These are phyloP conservation scores for Pleomassaria siparia DNA, from an alignment of 2,329 filamentous ascomycete genomes.

Conservation along the genomic window DNA sequence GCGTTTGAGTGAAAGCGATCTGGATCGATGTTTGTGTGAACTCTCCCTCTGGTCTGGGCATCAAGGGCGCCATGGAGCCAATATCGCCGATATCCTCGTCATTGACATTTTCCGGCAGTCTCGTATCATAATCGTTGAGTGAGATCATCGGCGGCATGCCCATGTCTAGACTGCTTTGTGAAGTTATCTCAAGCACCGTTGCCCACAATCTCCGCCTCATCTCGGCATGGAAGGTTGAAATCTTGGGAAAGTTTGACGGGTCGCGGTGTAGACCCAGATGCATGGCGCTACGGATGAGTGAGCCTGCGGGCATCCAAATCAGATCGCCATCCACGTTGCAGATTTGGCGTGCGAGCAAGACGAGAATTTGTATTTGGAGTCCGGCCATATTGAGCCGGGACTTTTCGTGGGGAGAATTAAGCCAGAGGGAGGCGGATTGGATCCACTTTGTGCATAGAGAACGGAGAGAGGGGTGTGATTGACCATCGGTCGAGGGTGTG, in stretches of 20 bases:
- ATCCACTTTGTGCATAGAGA: conserved; percentile 51
- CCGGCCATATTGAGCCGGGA: conserved; percentile 52
- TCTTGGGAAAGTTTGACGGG: conserved; percentile 37
- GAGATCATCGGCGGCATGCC: conserved; percentile 43
- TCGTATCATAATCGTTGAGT: conserved; percentile 40
- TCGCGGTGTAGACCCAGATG: conserved; percentile 47
- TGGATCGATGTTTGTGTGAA: conserved; percentile 43
- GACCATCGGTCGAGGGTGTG: conserved; percentile 31
- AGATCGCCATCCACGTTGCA: conserved; percentile 39
- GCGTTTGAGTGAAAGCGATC: conserved; percentile 36
- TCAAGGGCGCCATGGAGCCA: conserved; percentile 19
- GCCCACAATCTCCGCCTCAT: conserved; percentile 39
- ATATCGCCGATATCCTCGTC: conserved; percentile 42
- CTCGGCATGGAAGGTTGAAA: conserved; percentile 40
- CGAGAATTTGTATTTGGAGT: conserved; percentile 50
- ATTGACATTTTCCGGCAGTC: conserved; percentile 43
- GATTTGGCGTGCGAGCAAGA: conserved; percentile 41
- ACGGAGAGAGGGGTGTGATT: conserved; percentile 48
- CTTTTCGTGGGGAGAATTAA: conserved; percentile 57
- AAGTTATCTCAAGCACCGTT: conserved; percentile 38
- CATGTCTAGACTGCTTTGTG: conserved; percentile 41
- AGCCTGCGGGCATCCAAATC: conserved; percentile 43
- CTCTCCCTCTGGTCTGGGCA: conserved; percentile 17
- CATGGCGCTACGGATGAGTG: conserved; percentile 43
- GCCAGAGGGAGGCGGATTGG: conserved; percentile 58